phyloP scores from a whole-genome alignment of 1,284 basidiomycete species.

The Sphagnurus paluster region DNA sequence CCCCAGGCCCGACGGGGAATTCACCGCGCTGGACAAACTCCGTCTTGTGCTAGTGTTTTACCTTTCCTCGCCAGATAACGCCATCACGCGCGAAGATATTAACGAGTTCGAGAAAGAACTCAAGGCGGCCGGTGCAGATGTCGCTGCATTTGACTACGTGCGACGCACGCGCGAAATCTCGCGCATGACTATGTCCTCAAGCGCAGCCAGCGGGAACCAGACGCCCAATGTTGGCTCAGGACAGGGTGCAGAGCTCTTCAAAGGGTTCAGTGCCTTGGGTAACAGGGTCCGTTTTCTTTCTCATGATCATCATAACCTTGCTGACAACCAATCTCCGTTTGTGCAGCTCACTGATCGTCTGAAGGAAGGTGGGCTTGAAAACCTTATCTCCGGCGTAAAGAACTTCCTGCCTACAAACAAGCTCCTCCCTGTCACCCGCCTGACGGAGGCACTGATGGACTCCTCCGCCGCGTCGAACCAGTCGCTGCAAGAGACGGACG shows the following conservation, averaged over 20 bases:
- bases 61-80: conserved; percentile 80
- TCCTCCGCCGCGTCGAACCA: conserved; percentile 89
- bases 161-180: conserved; percentile 91
- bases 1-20: conserved; percentile 59
- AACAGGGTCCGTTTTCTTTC: conserved; percentile 65
- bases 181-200: conserved; percentile 80
- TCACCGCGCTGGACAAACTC: conserved; percentile 86
- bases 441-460: conserved; percentile 97
- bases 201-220: conserved; percentile 56
- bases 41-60: conserved; percentile 95
- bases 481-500: conserved; percentile 94
- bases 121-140: conserved; percentile 75
- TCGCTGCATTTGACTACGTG: conserved; percentile 91
- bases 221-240: conserved; percentile 77
- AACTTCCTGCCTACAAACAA: conserved; percentile 98
- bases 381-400: conserved; percentile 96
- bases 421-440: conserved; percentile 87
- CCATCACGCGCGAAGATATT: conserved; percentile 84
- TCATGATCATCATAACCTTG: neutral
- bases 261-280: conserved; percentile 90
- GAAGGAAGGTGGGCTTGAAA: conserved; percentile 94
- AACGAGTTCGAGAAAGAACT: conserved; percentile 87
- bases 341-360: conserved; percentile 85
- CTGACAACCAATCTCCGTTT: neutral
- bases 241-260: conserved; percentile 79